Evolutionary conservation across 768 basidiomycete genomes (phyloP).

Genomic region (Rhizopogon salebrosus): DNA sequence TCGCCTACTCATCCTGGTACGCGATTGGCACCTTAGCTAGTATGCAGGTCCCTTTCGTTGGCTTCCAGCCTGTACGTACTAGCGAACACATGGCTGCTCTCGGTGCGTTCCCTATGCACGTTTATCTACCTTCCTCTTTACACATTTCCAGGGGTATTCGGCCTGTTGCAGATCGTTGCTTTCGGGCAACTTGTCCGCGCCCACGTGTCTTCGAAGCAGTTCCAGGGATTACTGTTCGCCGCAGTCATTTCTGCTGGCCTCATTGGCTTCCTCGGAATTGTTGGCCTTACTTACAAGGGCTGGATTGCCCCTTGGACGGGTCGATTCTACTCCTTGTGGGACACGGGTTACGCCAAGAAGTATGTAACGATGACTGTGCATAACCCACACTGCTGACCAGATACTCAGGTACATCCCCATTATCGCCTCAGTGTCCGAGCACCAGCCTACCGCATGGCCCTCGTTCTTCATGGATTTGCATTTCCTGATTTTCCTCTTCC

Average conservation of each 20-base stretch:
- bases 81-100: constrained; percentile 99
- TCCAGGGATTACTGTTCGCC: constrained; percentile 72
- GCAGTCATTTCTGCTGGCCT: constrained; percentile 66
- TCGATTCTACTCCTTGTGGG: constrained; percentile 98
- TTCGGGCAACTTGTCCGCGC: constrained; percentile 87
- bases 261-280: constrained; percentile 68
- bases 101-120: constrained; percentile 41
- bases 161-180: constrained; percentile 91
- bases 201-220: constrained; percentile 88
- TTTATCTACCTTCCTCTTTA: constrained; percentile 6
- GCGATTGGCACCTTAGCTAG: constrained; percentile 94
- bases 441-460: constrained; percentile 99
- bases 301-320: constrained; percentile 99
- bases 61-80: constrained; percentile 96
- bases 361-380: constrained; percentile 28
- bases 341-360: constrained; percentile 99
- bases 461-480: constrained; percentile 99
- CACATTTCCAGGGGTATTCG: constrained; percentile 71
- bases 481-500: constrained; percentile 96
- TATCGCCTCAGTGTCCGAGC: constrained; percentile 98
- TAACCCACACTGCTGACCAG: constrained; percentile 4
- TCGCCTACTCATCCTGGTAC: constrained; percentile 97
- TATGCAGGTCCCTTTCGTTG: constrained; percentile 99
- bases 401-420: constrained; percentile 80
- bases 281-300: constrained; percentile 83